phyloP scores from a whole-genome alignment of 2,329 filamentous ascomycete species.

The Colletotrichum phormii region DNA sequence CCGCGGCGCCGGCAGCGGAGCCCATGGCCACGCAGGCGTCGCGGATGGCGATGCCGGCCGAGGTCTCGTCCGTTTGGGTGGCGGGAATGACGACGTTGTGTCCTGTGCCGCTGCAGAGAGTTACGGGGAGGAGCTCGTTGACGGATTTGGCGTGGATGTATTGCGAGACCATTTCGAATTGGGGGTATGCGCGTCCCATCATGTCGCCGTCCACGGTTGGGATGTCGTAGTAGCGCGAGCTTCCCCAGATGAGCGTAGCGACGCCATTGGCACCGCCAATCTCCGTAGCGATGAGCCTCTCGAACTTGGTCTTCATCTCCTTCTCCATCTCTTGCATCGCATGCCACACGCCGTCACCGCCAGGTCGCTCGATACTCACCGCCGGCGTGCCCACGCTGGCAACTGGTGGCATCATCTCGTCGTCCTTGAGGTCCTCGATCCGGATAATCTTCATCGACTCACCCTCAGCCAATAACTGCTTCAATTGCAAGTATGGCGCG shows the following conservation, averaged over 20 bases:
- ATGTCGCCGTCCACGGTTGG: slow-evolving; percentile 51
- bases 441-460: slow-evolving; percentile 39
- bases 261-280: slow-evolving; percentile 68
- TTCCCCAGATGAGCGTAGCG: slow-evolving; percentile 51
- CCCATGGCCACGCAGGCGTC: slow-evolving; percentile 45
- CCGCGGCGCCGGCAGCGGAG: slow-evolving; percentile 48
- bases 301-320: slow-evolving; percentile 18
- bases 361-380: slow-evolving; percentile 39
- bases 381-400: slow-evolving; percentile 40
- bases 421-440: slow-evolving; percentile 38
- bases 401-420: slow-evolving; percentile 39
- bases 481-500: slow-evolving; percentile 38
- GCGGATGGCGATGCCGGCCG: slow-evolving; percentile 40
- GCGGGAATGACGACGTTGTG: slow-evolving; percentile 39
- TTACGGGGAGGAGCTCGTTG: slow-evolving; percentile 42
- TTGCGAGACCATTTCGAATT: slow-evolving; percentile 44
- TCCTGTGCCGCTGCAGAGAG: slow-evolving; percentile 41
- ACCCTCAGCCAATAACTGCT: slow-evolving; percentile 37
- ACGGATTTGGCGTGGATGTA: slow-evolving; percentile 45
- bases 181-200: slow-evolving; percentile 48
- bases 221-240: slow-evolving; percentile 48
- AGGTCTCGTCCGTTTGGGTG: slow-evolving; percentile 37
- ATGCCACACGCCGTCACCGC: slow-evolving; percentile 36
- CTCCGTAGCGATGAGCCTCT: slow-evolving; percentile 40
- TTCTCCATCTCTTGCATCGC: slow-evolving; percentile 34